phyloP scores from a whole-genome alignment of 495 filamentous ascomycete species.

The Hyphodiscus hymeniophilus region DNA sequence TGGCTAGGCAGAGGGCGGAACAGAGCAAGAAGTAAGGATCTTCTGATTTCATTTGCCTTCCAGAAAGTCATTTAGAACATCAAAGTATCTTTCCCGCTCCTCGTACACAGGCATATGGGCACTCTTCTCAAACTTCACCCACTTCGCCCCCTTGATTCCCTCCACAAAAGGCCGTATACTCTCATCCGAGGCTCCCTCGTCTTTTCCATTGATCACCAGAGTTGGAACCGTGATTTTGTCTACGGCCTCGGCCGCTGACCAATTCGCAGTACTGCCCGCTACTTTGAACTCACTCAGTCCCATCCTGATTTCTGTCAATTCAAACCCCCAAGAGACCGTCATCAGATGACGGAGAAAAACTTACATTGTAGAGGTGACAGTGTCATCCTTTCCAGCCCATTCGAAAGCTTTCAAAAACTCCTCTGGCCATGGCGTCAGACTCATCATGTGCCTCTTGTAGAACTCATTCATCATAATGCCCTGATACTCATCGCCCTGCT shows the following conservation, averaged over 20 bases:
- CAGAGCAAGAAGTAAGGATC: too few species aligned
- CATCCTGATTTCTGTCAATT: conserved; percentile 23
- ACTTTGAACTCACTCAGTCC: conserved; percentile 40
- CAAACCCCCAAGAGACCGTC: not conserved
- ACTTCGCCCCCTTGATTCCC: conserved; percentile 35
- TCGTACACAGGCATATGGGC: conserved; percentile 38
- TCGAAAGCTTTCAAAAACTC: conserved; percentile 27
- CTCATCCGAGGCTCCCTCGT: conserved; percentile 41
- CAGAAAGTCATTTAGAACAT: conserved; percentile 15
- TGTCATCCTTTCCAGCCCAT: conserved; percentile 34
- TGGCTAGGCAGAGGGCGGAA: too few species aligned
- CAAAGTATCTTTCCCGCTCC: conserved; percentile 31
- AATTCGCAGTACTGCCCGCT: conserved; percentile 34
- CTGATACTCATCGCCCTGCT: conserved; percentile 35
- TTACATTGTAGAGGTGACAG: conserved; percentile 38
- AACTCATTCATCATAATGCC: conserved; percentile 30
- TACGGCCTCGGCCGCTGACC: conserved; percentile 27
- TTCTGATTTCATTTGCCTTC: too few species aligned
- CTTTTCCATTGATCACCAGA: conserved; percentile 41
- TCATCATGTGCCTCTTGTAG: conserved; percentile 32
- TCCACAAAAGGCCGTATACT: conserved; percentile 35
- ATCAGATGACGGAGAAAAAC: conserved; percentile 1
- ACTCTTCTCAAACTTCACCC: conserved; percentile 35
- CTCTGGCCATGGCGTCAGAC: conserved; percentile 29
- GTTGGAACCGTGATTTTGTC: conserved; percentile 31